Evolutionary conservation across 73 alveolate genomes (phyloP).

Genomic region (Paramecium tetraurelia): DNA sequence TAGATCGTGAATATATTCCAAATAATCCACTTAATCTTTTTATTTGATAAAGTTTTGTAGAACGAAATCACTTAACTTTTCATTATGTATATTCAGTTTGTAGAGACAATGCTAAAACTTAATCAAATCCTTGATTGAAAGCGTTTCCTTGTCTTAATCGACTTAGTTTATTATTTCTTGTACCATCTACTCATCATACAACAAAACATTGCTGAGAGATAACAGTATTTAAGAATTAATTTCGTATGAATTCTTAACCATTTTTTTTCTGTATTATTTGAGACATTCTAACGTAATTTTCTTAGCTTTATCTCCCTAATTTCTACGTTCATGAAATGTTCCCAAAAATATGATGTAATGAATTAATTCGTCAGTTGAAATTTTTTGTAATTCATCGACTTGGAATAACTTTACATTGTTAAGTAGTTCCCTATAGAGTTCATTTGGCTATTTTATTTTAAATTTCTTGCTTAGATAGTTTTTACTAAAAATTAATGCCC

Average conservation of each 20-base stretch:
- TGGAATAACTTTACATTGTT: conserved; percentile 24
- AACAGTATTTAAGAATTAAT: neutral
- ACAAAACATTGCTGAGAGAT: neutral
- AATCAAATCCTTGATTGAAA: neutral
- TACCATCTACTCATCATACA: neutral
- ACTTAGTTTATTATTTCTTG: neutral
- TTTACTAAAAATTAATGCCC: conserved; percentile 82
- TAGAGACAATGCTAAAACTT: neutral
- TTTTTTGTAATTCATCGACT: neutral
- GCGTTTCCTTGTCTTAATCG: neutral
- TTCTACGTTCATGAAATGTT: neutral
- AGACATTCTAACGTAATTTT: neutral
- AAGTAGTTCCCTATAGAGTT: conserved; percentile 60
- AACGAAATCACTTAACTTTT: neutral
- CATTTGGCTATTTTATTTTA: conserved; percentile 73
- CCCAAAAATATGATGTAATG: neutral
- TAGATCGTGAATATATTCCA: neutral
- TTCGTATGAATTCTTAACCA: neutral
- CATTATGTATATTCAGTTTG: neutral
- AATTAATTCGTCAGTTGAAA: neutral
- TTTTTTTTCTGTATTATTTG: neutral
- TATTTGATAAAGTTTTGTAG: neutral
- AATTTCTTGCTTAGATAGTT: conserved; percentile 65
- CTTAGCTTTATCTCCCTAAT: neutral
- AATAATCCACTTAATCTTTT: neutral